A percentile compares a stretch with the other conserved stretches of the same genome.
These are phyloP conservation scores for Phyllosticta citriasiana DNA, from an alignment of 2,329 filamentous ascomycete species.

Conservation along the genomic window DNA sequence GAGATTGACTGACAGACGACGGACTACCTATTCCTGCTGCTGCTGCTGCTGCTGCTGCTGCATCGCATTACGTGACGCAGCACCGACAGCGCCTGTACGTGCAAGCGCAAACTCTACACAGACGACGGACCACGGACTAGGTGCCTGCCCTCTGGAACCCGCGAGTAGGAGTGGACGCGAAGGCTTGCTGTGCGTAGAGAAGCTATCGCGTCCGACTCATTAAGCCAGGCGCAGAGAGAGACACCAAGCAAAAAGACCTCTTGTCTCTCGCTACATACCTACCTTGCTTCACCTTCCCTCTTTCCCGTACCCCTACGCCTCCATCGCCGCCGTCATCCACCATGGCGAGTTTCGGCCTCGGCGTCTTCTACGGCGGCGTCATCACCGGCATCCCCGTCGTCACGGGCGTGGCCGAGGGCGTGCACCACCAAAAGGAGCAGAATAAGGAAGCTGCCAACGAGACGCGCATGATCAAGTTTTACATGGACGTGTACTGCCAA, in stretches of 20 bases:
- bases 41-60: too few species aligned
- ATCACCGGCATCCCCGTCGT: constrained; percentile 39
- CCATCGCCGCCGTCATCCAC: background rate
- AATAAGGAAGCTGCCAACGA: constrained; percentile 41
- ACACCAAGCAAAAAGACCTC: too few species aligned
- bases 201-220: too few species aligned
- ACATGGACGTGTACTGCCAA: constrained; percentile 36
- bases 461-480: constrained; percentile 43
- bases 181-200: too few species aligned
- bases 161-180: too few species aligned
- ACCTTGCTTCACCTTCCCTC: background rate
- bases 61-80: background rate
- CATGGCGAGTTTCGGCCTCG: constrained; percentile 22
- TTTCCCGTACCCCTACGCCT: background rate
- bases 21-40: too few species aligned
- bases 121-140: background rate
- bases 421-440: constrained; percentile 39
- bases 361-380: constrained; percentile 28
- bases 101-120: background rate
- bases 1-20: too few species aligned
- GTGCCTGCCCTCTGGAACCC: background rate
- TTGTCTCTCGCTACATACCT: too few species aligned
- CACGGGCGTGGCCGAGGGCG: constrained; percentile 42
- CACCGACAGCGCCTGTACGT: background rate
- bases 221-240: too few species aligned